Percentiles rank a stretch among this genome's conserved stretches.
These are phyloP conservation scores for Aaosphaeria pasadenensis DNA, from an alignment of 2,329 filamentous ascomycete genomes.

Conservation along the genomic window DNA sequence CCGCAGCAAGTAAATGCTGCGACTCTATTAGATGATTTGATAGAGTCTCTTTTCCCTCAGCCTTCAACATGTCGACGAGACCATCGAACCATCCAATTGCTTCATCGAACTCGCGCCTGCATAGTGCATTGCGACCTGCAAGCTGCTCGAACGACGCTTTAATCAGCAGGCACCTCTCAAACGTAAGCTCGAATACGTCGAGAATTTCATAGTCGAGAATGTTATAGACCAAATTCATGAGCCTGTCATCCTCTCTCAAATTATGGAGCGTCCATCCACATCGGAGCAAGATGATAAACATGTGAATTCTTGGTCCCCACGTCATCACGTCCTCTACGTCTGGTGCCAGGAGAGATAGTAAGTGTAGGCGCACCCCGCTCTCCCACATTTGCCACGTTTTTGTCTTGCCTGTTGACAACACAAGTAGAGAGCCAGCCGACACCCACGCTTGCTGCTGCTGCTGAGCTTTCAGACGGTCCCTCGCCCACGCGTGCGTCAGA, in stretches of 20 bases:
- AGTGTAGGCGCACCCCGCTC: conserved; percentile 8
- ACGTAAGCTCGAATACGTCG: not conserved
- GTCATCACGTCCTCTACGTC: conserved; percentile 1
- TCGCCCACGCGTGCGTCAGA: conserved; percentile 35
- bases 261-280: not conserved
- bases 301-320: conserved; percentile 3
- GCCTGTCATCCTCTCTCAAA: not conserved
- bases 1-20: conserved; percentile 2
- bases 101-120: not conserved
- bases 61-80: not conserved
- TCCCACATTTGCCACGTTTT: conserved; percentile 4
- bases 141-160: too few relatives aligned
- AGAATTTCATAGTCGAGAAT: not conserved
- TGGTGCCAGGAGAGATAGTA: conserved; percentile 9
- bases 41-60: conserved; percentile 6
- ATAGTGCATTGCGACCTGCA: too few relatives aligned
- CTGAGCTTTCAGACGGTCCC: conserved; percentile 18
- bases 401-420: conserved; percentile 1
- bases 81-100: not conserved
- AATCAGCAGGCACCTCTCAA: too few relatives aligned
- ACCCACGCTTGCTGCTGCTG: conserved; percentile 19
- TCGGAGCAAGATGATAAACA: conserved; percentile 1
- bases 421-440: conserved; percentile 11
- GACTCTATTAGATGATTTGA: conserved; percentile 2
- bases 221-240: not conserved